Percentiles rank a stretch among this genome's conserved stretches.
Evolutionary conservation across 2,329 filamentous ascomycete genomes (phyloP).

Genomic region (Colletotrichum plurivorum): DNA sequence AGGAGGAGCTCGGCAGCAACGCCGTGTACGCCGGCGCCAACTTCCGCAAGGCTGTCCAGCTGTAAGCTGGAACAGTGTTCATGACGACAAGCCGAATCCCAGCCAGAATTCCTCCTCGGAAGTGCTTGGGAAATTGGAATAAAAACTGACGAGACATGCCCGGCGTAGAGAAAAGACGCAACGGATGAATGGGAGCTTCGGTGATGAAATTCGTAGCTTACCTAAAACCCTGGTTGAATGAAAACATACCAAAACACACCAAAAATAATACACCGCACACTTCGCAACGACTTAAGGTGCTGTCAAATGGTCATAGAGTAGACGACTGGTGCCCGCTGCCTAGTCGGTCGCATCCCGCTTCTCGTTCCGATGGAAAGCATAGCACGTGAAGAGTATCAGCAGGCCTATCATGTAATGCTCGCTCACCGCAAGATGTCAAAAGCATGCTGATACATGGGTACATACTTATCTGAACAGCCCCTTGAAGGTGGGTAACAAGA

Average conservation of each 20-base stretch:
- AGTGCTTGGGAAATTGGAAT: background rate
- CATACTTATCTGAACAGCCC: no score
- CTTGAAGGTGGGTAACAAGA: slow-evolving; percentile 4
- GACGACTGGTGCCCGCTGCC: no score
- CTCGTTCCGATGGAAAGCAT: no score
- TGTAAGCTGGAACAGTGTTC: slow-evolving; percentile 68
- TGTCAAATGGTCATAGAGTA: no score
- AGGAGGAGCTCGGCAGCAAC: slow-evolving; percentile 96
- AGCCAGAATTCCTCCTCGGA: background rate
- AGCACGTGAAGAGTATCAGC: no score
- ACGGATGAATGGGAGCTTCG: slow-evolving; percentile 31
- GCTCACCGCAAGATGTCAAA: no score
- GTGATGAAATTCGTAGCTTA: slow-evolving; percentile 39
- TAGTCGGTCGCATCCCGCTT: no score
- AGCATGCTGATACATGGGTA: no score
- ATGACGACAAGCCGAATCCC: slow-evolving; percentile 15
- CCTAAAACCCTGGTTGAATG: slow-evolving; percentile 24
- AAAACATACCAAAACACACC: slow-evolving; percentile 3
- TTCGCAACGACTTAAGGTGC: background rate
- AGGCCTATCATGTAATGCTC: no score
- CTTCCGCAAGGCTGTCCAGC: slow-evolving; percentile 91
- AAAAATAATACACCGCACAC: background rate
- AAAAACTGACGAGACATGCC: slow-evolving; percentile 38
- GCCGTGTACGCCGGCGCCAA: slow-evolving; percentile 92
- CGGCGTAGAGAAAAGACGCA: slow-evolving; percentile 32